Conservation (phyloP, 495 filamentous ascomycete species). For the Penicillium subrubescens region DNA sequence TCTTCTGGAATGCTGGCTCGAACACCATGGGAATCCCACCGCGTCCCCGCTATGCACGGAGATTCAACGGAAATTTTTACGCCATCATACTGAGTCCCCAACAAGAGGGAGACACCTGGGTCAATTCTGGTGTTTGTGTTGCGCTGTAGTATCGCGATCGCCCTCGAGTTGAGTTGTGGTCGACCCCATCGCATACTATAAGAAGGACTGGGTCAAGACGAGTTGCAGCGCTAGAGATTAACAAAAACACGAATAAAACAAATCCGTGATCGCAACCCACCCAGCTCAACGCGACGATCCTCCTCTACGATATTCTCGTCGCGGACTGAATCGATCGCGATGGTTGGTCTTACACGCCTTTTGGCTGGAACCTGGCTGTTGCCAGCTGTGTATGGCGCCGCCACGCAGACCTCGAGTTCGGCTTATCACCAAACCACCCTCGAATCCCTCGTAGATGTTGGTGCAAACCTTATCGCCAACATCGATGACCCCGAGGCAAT, state of each 20-base stretch:
- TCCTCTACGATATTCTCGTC: conserved; percentile 5
- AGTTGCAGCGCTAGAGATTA: too few relatives aligned
- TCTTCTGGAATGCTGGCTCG: conserved; percentile 11
- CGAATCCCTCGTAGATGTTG: conserved; percentile 57
- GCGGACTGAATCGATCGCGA: conserved; percentile 12
- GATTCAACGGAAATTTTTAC: conserved; percentile 26
- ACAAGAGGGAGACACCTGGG: conserved; percentile 13
- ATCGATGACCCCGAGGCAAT: conserved; percentile 71
- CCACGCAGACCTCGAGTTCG: conserved; percentile 21
- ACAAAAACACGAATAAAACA: neutral
- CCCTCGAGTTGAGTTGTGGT: neutral
- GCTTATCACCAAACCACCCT: conserved; percentile 53
- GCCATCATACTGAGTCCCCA: conserved; percentile 6
- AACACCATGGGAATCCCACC: conserved; percentile 3
- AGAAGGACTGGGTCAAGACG: conserved; percentile 7
- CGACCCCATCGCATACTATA: conserved; percentile 17
- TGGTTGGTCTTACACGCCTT: conserved; percentile 35
- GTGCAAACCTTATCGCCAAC: conserved; percentile 64
- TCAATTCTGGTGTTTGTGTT: neutral
- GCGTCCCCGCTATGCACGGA: conserved; percentile 15
- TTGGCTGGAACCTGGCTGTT: conserved; percentile 32
- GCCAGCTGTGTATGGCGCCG: conserved; percentile 31
- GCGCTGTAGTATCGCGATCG: conserved; percentile 2
- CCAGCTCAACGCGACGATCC: conserved; percentile 2
- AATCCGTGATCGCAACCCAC: neutral